Percentiles rank a stretch among this genome's conserved stretches.
Evolutionary conservation across 169 alveolate genomes (phyloP).

Genomic region (Eimeria sp.): DNA sequence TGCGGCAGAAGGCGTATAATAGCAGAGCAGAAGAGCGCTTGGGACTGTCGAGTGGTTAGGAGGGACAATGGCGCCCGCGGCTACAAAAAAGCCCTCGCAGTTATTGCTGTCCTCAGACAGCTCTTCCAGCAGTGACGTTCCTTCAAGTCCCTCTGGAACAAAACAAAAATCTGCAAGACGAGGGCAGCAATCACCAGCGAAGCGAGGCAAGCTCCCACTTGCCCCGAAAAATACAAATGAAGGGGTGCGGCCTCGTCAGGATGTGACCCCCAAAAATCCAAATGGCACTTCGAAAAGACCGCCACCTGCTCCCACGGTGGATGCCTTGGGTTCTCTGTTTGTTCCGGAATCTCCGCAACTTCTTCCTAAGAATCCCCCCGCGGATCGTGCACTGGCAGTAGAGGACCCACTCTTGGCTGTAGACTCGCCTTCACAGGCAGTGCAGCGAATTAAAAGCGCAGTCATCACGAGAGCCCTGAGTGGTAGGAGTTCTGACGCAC

Average conservation of each 20-base stretch:
- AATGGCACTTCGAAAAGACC: background rate
- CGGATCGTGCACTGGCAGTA: conserved; percentile 5
- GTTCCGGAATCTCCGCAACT: background rate
- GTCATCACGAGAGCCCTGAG: conserved; percentile 24
- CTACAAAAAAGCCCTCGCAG: conserved; percentile 42
- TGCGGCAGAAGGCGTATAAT: background rate
- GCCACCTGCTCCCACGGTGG: conserved; percentile 52
- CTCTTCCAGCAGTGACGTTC: conserved; percentile 60
- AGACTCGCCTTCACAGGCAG: conserved; percentile 6
- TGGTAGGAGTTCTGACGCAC: background rate
- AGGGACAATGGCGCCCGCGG: background rate
- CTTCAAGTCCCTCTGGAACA: background rate
- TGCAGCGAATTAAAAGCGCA: conserved; percentile 53
- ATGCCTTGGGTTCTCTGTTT: conserved; percentile 22
- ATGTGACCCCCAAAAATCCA: background rate
- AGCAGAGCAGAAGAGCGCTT: background rate
- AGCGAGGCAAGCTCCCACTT: conserved; percentile 18
- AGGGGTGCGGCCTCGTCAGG: background rate
- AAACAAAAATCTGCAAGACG: background rate
- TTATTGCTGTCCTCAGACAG: conserved; percentile 59
- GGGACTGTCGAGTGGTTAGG: background rate
- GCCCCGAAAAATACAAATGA: conserved; percentile 8
- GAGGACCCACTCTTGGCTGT: conserved; percentile 52
- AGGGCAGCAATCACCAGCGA: background rate
- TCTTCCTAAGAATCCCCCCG: background rate